A percentile compares a stretch with the other conserved stretches of the same genome.
These are phyloP conservation scores for Lippia alba DNA, from an alignment of 305 asterid species.

Conservation along the genomic window DNA sequence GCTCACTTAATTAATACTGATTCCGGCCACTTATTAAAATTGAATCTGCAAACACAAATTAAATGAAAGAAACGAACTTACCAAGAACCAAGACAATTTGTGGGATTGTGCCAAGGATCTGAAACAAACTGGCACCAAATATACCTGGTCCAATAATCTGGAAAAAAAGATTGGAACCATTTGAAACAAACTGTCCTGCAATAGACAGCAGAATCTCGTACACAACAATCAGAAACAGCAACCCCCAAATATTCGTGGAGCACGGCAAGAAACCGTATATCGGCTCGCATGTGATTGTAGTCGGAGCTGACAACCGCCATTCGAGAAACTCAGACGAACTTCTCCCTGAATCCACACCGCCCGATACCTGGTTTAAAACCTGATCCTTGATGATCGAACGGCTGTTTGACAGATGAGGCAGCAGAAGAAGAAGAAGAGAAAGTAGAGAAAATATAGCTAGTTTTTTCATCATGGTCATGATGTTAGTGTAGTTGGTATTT, in stretches of 20 bases:
- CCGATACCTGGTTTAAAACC: slow-evolving; percentile 9
- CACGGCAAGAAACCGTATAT: slow-evolving; percentile 56
- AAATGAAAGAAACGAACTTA: slow-evolving; percentile 13
- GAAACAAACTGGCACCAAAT: slow-evolving; percentile 57
- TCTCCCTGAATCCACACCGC: slow-evolving; percentile 25
- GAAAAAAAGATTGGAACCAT: slow-evolving; percentile 47
- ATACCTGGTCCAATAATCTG: slow-evolving; percentile 53
- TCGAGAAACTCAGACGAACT: slow-evolving; percentile 28
- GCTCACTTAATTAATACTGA: no score
- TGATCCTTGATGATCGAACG: slow-evolving; percentile 37
- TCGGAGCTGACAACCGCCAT: slow-evolving; percentile 35
- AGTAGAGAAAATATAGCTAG: slow-evolving; percentile 26
- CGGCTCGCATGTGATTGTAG: slow-evolving; percentile 42
- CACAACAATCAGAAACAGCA: slow-evolving; percentile 52
- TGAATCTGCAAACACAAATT: no score
- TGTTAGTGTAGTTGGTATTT: background rate
- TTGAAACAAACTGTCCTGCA: slow-evolving; percentile 45
- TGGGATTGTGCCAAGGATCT: slow-evolving; percentile 48
- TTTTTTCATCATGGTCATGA: slow-evolving; percentile 26
- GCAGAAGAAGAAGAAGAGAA: slow-evolving; percentile 34
- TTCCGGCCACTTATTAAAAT: no score
- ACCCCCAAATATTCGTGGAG: slow-evolving; percentile 50
- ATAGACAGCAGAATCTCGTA: slow-evolving; percentile 48
- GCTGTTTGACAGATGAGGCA: slow-evolving; percentile 36
- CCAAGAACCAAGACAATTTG: slow-evolving; percentile 50